phyloP scores from a whole-genome alignment of 169 alveolate species.

The Plasmodium yoelii region DNA sequence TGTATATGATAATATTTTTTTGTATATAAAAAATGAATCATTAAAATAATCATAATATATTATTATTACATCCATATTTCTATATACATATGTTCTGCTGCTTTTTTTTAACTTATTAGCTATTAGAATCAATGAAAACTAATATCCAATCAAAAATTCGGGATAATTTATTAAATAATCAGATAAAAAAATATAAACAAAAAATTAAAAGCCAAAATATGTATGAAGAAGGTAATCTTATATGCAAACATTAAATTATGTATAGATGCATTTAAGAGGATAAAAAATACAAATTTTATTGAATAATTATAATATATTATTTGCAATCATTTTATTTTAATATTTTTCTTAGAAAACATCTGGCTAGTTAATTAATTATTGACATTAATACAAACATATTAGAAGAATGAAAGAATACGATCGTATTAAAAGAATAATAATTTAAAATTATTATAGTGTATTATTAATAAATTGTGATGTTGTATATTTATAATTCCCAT shows the following conservation, averaged over 20 bases:
- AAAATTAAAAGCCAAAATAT: slow-evolving; percentile 22
- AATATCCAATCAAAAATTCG: slow-evolving; percentile 28
- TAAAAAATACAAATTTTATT: not conserved
- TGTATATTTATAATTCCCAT: too few relatives aligned
- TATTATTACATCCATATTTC: too few relatives aligned
- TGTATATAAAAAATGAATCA: not conserved
- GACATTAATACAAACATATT: too few relatives aligned
- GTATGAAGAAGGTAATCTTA: slow-evolving; percentile 35
- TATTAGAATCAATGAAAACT: slow-evolving; percentile 31
- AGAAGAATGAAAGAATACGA: too few relatives aligned
- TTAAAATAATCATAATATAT: too few relatives aligned
- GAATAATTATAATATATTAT: too few relatives aligned
- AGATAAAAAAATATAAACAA: slow-evolving; percentile 29
- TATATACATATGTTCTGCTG: not conserved
- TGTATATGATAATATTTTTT: not conserved
- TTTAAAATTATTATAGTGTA: too few relatives aligned
- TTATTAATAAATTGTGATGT: too few relatives aligned
- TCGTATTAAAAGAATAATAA: too few relatives aligned
- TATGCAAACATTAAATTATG: not conserved
- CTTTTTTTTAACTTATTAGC: slow-evolving; percentile 6
- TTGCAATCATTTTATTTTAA: too few relatives aligned
- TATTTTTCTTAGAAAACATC: too few relatives aligned
- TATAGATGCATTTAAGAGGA: not conserved
- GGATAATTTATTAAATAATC: slow-evolving; percentile 33
- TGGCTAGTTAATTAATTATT: too few relatives aligned